Conservation (phyloP, 2,329 filamentous ascomycete species). For the Grosmannia huntii region DNA sequence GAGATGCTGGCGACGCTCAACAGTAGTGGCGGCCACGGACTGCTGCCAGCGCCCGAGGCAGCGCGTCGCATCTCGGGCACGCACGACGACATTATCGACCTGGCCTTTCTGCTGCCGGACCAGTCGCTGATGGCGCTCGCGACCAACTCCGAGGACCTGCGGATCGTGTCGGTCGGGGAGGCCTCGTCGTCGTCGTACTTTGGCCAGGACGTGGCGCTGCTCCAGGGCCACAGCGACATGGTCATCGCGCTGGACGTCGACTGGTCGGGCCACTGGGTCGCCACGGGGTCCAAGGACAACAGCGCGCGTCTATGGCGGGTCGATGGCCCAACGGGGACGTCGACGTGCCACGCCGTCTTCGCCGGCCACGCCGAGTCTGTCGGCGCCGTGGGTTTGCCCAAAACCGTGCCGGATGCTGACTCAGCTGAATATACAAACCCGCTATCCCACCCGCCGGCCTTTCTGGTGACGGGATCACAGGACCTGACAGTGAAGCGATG, state of each 20-base stretch:
- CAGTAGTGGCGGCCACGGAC: not conserved
- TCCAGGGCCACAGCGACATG: slow-evolving; percentile 89
- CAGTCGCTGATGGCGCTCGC: slow-evolving; percentile 76
- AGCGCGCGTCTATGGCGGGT: slow-evolving; percentile 83
- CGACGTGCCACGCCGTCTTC: slow-evolving; percentile 38
- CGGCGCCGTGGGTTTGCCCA: slow-evolving; percentile 76
- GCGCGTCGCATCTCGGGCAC: slow-evolving; percentile 83
- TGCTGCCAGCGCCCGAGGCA: slow-evolving; percentile 30
- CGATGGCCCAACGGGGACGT: slow-evolving; percentile 25
- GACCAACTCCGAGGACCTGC: slow-evolving; percentile 88
- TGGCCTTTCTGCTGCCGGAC: slow-evolving; percentile 73
- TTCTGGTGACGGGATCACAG: slow-evolving; percentile 83
- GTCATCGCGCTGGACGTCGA: slow-evolving; percentile 90
- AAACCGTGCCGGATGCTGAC: slow-evolving; percentile 50
- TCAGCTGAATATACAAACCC: slow-evolving; percentile 62
- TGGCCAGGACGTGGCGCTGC: slow-evolving; percentile 72
- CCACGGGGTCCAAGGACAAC: slow-evolving; percentile 93
- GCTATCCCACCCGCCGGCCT: slow-evolving; percentile 66
- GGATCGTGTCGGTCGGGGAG: slow-evolving; percentile 53
- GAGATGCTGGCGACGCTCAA: slow-evolving; percentile 14
- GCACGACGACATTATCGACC: slow-evolving; percentile 93
- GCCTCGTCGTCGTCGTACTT: slow-evolving; percentile 48
- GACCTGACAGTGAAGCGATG: slow-evolving; percentile 93
- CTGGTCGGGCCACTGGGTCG: slow-evolving; percentile 95
- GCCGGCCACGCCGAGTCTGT: slow-evolving; percentile 90